Evolutionary conservation across 495 filamentous ascomycete genomes (phyloP), one percentile per base, ranked within the genome.

Genomic region (Filosporella fistucella): DNA sequence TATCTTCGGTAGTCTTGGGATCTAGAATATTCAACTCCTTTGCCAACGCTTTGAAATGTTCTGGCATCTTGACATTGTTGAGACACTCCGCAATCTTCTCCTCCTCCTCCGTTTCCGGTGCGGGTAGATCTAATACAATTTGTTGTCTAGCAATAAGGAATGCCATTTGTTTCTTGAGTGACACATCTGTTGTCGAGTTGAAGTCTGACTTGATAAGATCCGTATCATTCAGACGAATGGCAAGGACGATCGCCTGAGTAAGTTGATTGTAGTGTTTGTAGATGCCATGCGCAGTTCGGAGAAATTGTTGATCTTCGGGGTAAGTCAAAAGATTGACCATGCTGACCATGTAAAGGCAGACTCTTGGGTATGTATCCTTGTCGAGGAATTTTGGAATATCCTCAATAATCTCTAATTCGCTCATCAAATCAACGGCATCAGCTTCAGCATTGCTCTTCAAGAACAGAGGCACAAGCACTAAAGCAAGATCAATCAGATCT

Each of bases 301-400:
- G 85, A 68, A 97, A 97, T 62, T 84, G 81, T 61, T 96, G 85
- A 62, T 97, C 95, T 70, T 99, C 93, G 23, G 93, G 93, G 61
- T 91, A 96, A 8, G 94, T 96, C 61, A 99, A 80, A 13, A 97
- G 80, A 56, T 91, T 93, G 42, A 99, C 93, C 89, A 97, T 97
- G 73, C 87, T 95, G 57, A 96, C 89, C 84, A 99, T 95, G 65
- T 99, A 99, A 56, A 99, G 65, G 69, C 91, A 96, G 45, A 96
- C 93, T 56, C 93, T 75, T 21, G 84, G 68, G 59, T 94, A 99
- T 24, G 90, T 96, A 64, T 97, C 86, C 62, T 95, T 86, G 62
- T 99, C 93, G 45, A 97, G 72, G 56, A 89, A 90, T 45, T 84
- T 72, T 32, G 87, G 82, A n/a, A 99, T 85, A 57, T 90, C 73